These are phyloP conservation scores for Thalia dealbata DNA, from an alignment of 176 grass and related monocot genomes.

Conservation along the genomic window DNA sequence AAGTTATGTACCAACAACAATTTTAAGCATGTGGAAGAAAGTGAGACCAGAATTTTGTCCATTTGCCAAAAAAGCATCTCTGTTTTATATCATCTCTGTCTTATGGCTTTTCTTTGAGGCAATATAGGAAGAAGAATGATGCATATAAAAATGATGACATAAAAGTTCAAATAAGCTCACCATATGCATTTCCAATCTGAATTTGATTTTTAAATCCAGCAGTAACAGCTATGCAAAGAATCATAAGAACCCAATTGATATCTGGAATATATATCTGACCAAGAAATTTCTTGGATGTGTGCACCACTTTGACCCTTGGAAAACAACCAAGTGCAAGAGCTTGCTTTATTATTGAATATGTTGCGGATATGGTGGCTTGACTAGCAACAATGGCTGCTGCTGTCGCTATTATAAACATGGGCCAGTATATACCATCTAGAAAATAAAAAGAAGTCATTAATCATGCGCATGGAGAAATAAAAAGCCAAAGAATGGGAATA, in stretches of 20 bases:
- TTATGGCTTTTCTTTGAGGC: neutral
- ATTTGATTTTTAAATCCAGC: conserved; percentile 66
- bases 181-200: conserved; percentile 88
- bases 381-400: conserved; percentile 76
- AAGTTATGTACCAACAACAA: neutral
- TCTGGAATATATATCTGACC: conserved; percentile 95
- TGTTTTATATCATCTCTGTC: neutral
- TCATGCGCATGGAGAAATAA: neutral
- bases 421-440: conserved; percentile 66
- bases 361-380: conserved; percentile 88
- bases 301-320: conserved; percentile 66
- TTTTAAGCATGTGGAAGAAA: neutral
- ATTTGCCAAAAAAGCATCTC: neutral
- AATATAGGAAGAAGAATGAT: neutral
- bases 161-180: conserved; percentile 33
- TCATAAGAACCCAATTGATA: conserved; percentile 80
- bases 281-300: conserved; percentile 66
- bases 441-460: neutral
- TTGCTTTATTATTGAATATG: conserved; percentile 81
- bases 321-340: conserved; percentile 69
- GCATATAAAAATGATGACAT: neutral
- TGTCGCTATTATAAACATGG: conserved; percentile 58
- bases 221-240: conserved; percentile 82
- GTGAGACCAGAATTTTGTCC: neutral
- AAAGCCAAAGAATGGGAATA: neutral